Evolutionary conservation across 106 monocot species (phyloP).

Genomic region (Apostasia ramifera): DNA sequence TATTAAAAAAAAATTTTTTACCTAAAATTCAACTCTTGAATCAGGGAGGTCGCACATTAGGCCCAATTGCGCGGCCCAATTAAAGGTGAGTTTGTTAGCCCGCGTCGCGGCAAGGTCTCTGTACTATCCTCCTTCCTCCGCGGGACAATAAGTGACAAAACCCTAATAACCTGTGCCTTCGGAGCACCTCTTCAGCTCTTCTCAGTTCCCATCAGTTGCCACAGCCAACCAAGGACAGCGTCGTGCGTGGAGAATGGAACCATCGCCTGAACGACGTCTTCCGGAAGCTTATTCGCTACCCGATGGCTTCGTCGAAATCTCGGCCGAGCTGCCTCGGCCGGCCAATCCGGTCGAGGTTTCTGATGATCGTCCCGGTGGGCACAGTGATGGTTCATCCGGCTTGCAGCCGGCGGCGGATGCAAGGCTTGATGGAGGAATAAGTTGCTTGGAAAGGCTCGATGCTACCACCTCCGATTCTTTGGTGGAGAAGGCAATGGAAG

Average conservation of each 20-base stretch:
- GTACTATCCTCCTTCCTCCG: too few relatives aligned
- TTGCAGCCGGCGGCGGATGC: not conserved
- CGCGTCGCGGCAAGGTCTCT: not conserved
- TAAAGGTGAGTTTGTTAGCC: not conserved
- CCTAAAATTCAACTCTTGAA: too few relatives aligned
- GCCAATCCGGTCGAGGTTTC: not conserved
- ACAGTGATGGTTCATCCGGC: not conserved
- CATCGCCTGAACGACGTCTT: constrained; percentile 40
- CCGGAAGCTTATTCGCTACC: constrained; percentile 83
- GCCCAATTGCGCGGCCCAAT: too few relatives aligned
- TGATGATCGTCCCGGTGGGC: not conserved
- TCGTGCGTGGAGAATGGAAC: constrained; percentile 23
- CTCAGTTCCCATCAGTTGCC: too few relatives aligned
- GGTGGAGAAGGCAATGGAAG: not conserved
- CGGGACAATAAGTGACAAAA: too few relatives aligned
- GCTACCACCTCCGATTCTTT: constrained; percentile 1
- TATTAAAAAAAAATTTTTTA: too few relatives aligned
- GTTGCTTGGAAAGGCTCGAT: not conserved
- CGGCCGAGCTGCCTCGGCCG: constrained; percentile 22
- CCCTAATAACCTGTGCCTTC: too few relatives aligned
- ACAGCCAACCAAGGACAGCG: too few relatives aligned
- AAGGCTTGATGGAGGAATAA: not conserved
- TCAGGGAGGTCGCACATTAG: too few relatives aligned
- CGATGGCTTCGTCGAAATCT: constrained; percentile 86
- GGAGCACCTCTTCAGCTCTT: too few relatives aligned